Conservation (phyloP, 2,329 filamentous ascomycete genomes). For the Colletotrichum destructivum region DNA sequence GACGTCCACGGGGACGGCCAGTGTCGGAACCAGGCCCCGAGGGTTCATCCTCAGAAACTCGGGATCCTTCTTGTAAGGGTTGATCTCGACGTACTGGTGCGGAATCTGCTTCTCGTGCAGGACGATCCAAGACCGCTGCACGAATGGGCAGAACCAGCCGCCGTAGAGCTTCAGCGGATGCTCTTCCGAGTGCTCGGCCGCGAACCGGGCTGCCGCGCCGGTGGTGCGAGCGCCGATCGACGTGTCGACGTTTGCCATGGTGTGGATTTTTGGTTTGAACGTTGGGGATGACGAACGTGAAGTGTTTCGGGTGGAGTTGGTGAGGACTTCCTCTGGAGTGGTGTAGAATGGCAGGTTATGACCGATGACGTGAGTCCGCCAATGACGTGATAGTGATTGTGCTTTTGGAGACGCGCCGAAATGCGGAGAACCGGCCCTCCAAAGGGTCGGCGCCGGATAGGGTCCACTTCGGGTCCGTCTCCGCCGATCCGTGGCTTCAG, state of each 20-base stretch:
- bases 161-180: conserved; percentile 77
- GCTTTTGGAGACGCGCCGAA: background rate
- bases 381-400: conserved; percentile 34
- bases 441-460: background rate
- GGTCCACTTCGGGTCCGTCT: background rate
- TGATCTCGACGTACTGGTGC: conserved; percentile 84
- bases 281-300: too few species aligned
- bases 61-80: conserved; percentile 81
- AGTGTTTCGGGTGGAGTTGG: too few species aligned
- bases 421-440: background rate
- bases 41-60: conserved; percentile 81
- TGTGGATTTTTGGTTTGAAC: background rate
- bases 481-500: background rate
- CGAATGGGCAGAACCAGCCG: conserved; percentile 81
- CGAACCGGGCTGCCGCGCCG: conserved; percentile 65
- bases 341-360: background rate
- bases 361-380: conserved; percentile 14
- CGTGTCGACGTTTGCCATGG: conserved; percentile 64
- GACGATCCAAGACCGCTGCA: conserved; percentile 81
- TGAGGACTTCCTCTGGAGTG: too few species aligned
- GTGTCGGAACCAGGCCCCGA: conserved; percentile 81
- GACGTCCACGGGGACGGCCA: conserved; percentile 62
- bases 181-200: conserved; percentile 60
- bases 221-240: conserved; percentile 62
- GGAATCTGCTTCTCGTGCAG: conserved; percentile 81